Base-by-base conservation (phyloP, 371 early-diverging fungal genomes). In the Syncephalastrum racemosum region DNA sequence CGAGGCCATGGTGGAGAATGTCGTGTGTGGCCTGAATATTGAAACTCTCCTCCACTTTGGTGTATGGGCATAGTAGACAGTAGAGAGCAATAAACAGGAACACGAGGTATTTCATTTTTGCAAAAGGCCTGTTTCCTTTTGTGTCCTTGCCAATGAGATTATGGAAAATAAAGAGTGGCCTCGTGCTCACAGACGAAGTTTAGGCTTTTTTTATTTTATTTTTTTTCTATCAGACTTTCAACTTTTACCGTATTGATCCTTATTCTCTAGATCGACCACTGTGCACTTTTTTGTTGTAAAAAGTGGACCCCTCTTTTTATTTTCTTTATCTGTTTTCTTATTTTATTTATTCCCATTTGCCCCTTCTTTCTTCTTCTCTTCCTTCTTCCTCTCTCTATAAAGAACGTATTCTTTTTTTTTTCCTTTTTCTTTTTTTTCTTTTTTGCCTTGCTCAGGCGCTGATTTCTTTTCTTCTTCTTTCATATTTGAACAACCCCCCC, bases 41-140 rank as follows among this genome's bases (percentile, higher is more conserved):
- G 75, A 98, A 98, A 60, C 92, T 91, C 66, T 98, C 98, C 71
- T 98, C 97, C 27, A 98, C 97, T 73, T 97, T 96, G 46, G 93
- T 92, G 68, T 74, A 96, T 0, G 96, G 97, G 31, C 85, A 82
- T 15, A 69, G 54, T 25, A 75, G 45, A 25, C 74, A 70, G 55
- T 84, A 75, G 25, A 66, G 7, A 15, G 67, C 54, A 20, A 84
- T 67, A 46, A 85, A 50, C 14, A 58, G 7, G 45, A 76, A 67
- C 59, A 64, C 68, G 53, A 59, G 59, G 56, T 58, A 60, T 47
- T 70, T 75, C 68, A 70, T 75, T 50, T 27, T n/a, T 13, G 23
- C 16, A 27, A 19, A 50, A 36, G 20, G 50, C 50, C 23, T 36
- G 24, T 50, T 36, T 16, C 25, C 20, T 10, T 23, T 51, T n/a